These are phyloP conservation scores for Aspergillus panamensis DNA, from an alignment of 495 filamentous ascomycete genomes.

Conservation along the genomic window DNA sequence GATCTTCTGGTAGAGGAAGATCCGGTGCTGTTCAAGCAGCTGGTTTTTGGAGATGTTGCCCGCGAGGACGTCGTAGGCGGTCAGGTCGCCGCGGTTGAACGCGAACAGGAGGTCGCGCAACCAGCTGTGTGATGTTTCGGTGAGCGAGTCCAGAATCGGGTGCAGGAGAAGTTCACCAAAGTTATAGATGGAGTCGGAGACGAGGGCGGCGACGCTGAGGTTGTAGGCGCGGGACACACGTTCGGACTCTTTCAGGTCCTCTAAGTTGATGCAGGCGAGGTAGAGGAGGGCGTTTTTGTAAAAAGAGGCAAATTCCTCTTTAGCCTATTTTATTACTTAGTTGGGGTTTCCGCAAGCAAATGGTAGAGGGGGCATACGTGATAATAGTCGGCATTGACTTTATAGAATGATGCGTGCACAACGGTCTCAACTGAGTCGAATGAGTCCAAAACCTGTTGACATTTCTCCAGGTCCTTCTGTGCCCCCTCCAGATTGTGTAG, in stretches of 20 bases:
- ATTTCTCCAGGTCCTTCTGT: slow-evolving; percentile 78
- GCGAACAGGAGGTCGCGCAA: slow-evolving; percentile 91
- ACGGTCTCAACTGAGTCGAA: slow-evolving; percentile 96
- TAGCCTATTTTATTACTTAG: slow-evolving; percentile 45
- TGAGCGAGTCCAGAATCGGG: slow-evolving; percentile 85
- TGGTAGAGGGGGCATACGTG: slow-evolving; percentile 49
- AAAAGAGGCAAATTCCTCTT: slow-evolving; percentile 88
- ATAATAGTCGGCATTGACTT: slow-evolving; percentile 91
- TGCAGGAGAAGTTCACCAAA: slow-evolving; percentile 98
- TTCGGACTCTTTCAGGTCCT: slow-evolving; percentile 65
- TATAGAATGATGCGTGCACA: slow-evolving; percentile 96
- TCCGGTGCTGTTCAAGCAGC: slow-evolving; percentile 72
- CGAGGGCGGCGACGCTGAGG: slow-evolving; percentile 84
- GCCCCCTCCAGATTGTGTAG: slow-evolving; percentile 71
- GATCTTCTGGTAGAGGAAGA: slow-evolving; percentile 94
- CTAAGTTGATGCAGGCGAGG: slow-evolving; percentile 90
- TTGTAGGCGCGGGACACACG: slow-evolving; percentile 82
- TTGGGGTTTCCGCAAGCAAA: neutral
- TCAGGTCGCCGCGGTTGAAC: slow-evolving; percentile 93
- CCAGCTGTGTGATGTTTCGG: slow-evolving; percentile 66
- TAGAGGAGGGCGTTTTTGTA: slow-evolving; percentile 98
- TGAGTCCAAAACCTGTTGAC: slow-evolving; percentile 79
- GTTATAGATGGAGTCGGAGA: slow-evolving; percentile 96
- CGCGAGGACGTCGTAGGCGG: slow-evolving; percentile 75
- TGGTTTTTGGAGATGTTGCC: slow-evolving; percentile 72